A percentile compares a stretch with the other conserved stretches of the same genome.
Evolutionary conservation across 352 stramenopile genomes (phyloP).

Genomic region (Albugo candida): DNA sequence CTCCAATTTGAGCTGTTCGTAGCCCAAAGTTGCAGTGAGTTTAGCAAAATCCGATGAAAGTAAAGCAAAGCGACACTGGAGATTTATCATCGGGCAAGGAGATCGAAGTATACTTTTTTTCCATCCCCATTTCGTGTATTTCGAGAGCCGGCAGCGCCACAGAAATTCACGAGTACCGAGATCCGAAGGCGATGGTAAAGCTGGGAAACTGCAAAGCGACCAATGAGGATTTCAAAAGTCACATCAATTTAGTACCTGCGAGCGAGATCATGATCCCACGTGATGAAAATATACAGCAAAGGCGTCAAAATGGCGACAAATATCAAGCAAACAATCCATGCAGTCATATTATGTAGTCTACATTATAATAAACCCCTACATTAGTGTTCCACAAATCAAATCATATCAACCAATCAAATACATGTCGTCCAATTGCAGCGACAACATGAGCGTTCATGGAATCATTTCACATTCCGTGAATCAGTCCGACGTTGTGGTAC

Average conservation of each 20-base stretch:
- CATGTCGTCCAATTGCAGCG: no score
- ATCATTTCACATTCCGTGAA: no score
- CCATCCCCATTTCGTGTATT: constrained; percentile 37
- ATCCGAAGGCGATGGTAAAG: constrained; percentile 42
- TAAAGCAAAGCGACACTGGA: constrained; percentile 49
- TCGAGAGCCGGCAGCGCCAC: constrained; percentile 50
- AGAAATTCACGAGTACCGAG: constrained; percentile 61
- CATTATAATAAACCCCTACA: no score
- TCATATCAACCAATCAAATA: no score
- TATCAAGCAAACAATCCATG: constrained; percentile 27
- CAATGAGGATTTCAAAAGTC: background rate
- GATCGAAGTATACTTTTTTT: constrained; percentile 22
- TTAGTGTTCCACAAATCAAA: no score
- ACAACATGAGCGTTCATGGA: no score
- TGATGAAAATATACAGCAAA: constrained; percentile 42
- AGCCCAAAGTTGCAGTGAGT: constrained; percentile 53
- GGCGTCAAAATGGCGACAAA: constrained; percentile 28
- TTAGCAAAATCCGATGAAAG: constrained; percentile 61
- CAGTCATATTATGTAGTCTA: constrained; percentile 5
- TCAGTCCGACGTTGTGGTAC: no score
- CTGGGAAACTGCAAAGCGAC: constrained; percentile 17
- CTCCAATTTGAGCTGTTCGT: constrained; percentile 39
- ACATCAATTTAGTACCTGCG: constrained; percentile 14
- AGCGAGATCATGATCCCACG: constrained; percentile 61
- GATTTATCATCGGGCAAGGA: constrained; percentile 47